A percentile compares a stretch with the other conserved stretches of the same genome.
These are phyloP conservation scores for Debaryomyces coudertii DNA, from an alignment of 1,139 yeast species.

Conservation along the genomic window DNA sequence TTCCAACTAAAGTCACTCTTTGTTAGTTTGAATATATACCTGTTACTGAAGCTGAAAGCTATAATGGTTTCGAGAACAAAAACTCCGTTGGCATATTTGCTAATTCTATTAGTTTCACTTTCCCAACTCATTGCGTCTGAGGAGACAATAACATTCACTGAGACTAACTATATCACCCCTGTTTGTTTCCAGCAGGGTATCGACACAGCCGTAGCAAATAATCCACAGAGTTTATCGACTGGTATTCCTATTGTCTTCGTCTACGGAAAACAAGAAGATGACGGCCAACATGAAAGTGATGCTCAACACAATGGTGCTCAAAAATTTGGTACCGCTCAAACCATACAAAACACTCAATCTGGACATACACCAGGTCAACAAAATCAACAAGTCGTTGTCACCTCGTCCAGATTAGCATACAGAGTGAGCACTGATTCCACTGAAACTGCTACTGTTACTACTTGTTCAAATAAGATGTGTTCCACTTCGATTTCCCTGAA, in stretches of 20 bases:
- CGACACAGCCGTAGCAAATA: conserved; percentile 25
- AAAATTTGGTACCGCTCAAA: neutral
- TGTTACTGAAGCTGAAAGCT: neutral
- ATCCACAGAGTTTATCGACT: conserved; percentile 25
- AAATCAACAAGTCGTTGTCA: neutral
- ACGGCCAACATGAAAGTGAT: neutral
- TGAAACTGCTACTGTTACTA: conserved; percentile 14
- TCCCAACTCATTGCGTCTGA: conserved; percentile 14
- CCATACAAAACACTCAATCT: neutral
- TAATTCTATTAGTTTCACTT: conserved; percentile 1
- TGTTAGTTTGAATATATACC: neutral
- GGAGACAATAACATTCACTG: conserved; percentile 30
- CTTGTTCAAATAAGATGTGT: conserved; percentile 19
- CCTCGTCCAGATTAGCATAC: conserved; percentile 11
- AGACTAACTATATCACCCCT: conserved; percentile 36
- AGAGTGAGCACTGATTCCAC: conserved; percentile 23
- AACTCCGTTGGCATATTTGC: conserved; percentile 1
- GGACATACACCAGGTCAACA: neutral
- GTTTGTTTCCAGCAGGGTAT: conserved; percentile 29
- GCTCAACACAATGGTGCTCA: neutral
- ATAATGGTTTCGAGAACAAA: neutral
- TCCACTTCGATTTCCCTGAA: conserved; percentile 13
- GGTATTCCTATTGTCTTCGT: conserved; percentile 42
- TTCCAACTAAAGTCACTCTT: conserved; percentile 4
- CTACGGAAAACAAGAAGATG: conserved; percentile 23